Conservation (phyloP, 2,329 filamentous ascomycete species). For the Parascedosporium putredinis region DNA sequence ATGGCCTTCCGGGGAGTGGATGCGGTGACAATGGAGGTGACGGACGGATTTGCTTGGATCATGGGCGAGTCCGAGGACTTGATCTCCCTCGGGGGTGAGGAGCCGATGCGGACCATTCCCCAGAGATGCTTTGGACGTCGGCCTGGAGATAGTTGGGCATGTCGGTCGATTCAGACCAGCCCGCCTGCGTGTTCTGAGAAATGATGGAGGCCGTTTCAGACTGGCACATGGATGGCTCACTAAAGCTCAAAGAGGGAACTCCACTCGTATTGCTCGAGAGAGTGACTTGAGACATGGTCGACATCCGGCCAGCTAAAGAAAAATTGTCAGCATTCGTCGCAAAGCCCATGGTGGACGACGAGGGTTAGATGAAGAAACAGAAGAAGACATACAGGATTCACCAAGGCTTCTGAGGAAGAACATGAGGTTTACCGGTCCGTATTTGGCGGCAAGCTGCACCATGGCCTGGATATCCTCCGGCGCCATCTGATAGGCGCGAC, state of each 20-base stretch:
- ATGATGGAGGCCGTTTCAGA: slow-evolving; percentile 29
- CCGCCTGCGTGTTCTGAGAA: slow-evolving; percentile 21
- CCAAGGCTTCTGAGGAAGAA: slow-evolving; percentile 12
- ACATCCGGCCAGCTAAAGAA: slow-evolving; percentile 23
- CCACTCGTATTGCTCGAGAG: slow-evolving; percentile 28
- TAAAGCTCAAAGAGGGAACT: slow-evolving; percentile 28
- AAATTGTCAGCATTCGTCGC: neutral
- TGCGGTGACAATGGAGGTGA: slow-evolving; percentile 7
- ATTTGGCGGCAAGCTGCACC: slow-evolving; percentile 10
- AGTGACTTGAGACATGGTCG: slow-evolving; percentile 28
- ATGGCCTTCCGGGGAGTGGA: slow-evolving; percentile 13
- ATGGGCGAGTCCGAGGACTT: slow-evolving; percentile 11
- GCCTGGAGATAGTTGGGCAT: slow-evolving; percentile 23
- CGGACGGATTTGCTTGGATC: slow-evolving; percentile 12
- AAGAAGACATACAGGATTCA: slow-evolving; percentile 6
- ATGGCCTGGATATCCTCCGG: slow-evolving; percentile 11
- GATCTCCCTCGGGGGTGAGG: slow-evolving; percentile 3
- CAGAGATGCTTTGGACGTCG: slow-evolving; percentile 14
- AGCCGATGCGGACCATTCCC: slow-evolving; percentile 8
- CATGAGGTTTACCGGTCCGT: slow-evolving; percentile 13
- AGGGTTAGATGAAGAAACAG: neutral
- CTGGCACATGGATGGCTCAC: slow-evolving; percentile 27
- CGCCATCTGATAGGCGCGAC: slow-evolving; percentile 11
- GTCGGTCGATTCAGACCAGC: slow-evolving; percentile 25
- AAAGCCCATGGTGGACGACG: neutral